phyloP scores from a whole-genome alignment of 768 basidiomycete species.

The Boletus vermiculosoides region DNA sequence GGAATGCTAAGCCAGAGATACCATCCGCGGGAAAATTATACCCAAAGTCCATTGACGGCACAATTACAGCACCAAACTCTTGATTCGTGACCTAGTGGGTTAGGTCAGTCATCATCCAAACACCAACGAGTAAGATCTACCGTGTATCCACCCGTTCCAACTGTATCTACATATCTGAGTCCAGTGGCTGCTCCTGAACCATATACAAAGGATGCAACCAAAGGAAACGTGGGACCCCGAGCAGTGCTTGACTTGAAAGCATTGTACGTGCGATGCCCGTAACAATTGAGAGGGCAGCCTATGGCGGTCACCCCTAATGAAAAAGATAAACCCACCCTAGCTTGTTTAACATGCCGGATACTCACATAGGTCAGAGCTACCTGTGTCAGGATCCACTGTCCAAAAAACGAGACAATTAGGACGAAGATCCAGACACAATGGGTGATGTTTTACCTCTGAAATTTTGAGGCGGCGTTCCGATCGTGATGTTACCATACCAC shows the following conservation, averaged over 20 bases:
- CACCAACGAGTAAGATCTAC: slow-evolving; percentile 16
- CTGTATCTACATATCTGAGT: slow-evolving; percentile 35
- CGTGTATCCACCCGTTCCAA: slow-evolving; percentile 34
- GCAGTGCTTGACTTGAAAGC: slow-evolving; percentile 27
- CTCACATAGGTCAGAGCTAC: slow-evolving; percentile 44
- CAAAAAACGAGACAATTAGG: neutral
- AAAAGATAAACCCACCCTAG: neutral
- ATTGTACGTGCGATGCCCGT: slow-evolving; percentile 29
- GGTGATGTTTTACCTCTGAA: slow-evolving; percentile 35
- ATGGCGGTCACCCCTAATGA: slow-evolving; percentile 34
- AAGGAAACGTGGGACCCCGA: neutral
- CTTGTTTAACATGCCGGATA: neutral
- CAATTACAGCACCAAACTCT: slow-evolving; percentile 20
- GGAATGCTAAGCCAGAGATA: slow-evolving; percentile 41
- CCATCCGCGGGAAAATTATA: slow-evolving; percentile 32
- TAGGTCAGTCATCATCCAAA: neutral
- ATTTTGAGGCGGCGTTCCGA: slow-evolving; percentile 44
- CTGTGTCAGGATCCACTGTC: slow-evolving; percentile 49
- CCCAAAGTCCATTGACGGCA: neutral
- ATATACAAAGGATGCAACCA: slow-evolving; percentile 32
- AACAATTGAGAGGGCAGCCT: slow-evolving; percentile 25
- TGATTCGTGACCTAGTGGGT: slow-evolving; percentile 33
- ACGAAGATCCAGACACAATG: neutral
- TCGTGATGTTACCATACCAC: slow-evolving; percentile 41
- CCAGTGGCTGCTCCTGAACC: slow-evolving; percentile 39